phyloP scores from a whole-genome alignment of 2,329 filamentous ascomycete species.

The Claviceps digitariae region DNA sequence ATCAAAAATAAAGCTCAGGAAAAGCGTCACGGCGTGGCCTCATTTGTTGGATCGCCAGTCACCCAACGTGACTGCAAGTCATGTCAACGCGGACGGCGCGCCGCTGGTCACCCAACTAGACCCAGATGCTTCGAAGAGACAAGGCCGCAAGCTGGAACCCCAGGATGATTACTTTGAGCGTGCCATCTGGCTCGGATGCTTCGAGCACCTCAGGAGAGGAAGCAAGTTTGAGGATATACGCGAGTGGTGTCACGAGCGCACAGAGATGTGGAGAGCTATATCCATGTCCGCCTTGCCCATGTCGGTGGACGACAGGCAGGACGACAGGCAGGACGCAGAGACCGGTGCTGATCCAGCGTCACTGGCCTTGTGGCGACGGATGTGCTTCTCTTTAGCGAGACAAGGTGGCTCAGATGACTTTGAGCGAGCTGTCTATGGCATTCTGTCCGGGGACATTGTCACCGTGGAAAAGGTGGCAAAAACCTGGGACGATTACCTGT shows the following conservation, averaged over 20 bases:
- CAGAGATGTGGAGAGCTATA: conserved; percentile 80
- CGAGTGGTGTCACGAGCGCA: conserved; percentile 75
- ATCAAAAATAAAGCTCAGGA: conserved; percentile 77
- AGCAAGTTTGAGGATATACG: conserved; percentile 58
- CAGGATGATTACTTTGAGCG: conserved; percentile 82
- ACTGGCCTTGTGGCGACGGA: conserved; percentile 59
- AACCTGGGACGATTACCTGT: conserved; percentile 77
- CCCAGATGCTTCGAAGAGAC: conserved; percentile 75
- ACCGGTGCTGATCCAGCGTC: conserved; percentile 27
- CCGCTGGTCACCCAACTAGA: conserved; percentile 77
- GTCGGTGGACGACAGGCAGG: conserved; percentile 32
- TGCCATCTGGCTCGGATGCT: conserved; percentile 87
- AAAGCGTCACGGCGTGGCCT: conserved; percentile 58
- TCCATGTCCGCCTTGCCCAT: conserved; percentile 64
- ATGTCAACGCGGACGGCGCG: conserved; percentile 45
- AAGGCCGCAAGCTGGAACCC: conserved; percentile 60
- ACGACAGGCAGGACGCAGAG: conserved; percentile 24
- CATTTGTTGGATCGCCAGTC: conserved; percentile 51
- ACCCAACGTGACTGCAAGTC: conserved; percentile 39
- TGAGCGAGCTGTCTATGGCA: conserved; percentile 79
- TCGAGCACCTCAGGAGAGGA: conserved; percentile 83
- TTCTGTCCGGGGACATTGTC: conserved; percentile 72
- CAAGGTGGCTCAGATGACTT: conserved; percentile 59
- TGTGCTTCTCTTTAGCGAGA: conserved; percentile 59
- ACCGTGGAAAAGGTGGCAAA: conserved; percentile 65